Conservation (phyloP, 2,329 filamentous ascomycete genomes). For the Fusarium nanum region DNA sequence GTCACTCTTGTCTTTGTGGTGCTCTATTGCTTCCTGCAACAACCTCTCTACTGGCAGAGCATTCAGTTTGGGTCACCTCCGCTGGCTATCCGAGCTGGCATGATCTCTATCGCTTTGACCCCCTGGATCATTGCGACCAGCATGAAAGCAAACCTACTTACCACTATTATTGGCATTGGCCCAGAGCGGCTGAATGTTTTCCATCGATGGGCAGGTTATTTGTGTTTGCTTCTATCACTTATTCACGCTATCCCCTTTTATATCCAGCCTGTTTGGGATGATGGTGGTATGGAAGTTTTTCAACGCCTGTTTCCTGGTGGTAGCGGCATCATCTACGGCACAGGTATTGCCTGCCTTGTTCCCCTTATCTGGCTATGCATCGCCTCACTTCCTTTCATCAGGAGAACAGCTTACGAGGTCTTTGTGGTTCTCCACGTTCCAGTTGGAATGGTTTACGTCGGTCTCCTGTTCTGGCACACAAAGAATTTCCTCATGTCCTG, state of each 20-base stretch:
- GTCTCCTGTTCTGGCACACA: slow-evolving; percentile 93
- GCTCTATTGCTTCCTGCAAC: slow-evolving; percentile 86
- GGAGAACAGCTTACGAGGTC: slow-evolving; percentile 83
- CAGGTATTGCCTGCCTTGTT: slow-evolving; percentile 82
- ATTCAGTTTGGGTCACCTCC: slow-evolving; percentile 90
- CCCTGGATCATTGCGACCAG: slow-evolving; percentile 92
- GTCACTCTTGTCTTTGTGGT: slow-evolving; percentile 78
- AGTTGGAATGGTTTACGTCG: slow-evolving; percentile 82
- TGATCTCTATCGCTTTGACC: slow-evolving; percentile 91
- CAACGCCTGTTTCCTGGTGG: slow-evolving; percentile 73
- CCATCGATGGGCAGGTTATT: slow-evolving; percentile 90
- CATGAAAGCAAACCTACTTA: slow-evolving; percentile 90
- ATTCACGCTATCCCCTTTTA: slow-evolving; percentile 92
- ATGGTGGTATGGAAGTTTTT: slow-evolving; percentile 78
- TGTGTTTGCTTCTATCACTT: slow-evolving; percentile 84
- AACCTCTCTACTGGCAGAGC: slow-evolving; percentile 89
- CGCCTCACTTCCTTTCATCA: slow-evolving; percentile 82
- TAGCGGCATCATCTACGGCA: slow-evolving; percentile 82
- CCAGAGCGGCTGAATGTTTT: slow-evolving; percentile 93
- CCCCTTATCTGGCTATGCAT: slow-evolving; percentile 86
- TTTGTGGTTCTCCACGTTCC: slow-evolving; percentile 88
- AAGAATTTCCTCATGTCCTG: slow-evolving; percentile 92
- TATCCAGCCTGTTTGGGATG: slow-evolving; percentile 86
- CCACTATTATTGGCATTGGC: slow-evolving; percentile 86
- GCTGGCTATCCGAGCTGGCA: slow-evolving; percentile 85